Percentiles rank a stretch among this genome's conserved stretches.
phyloP scores from a whole-genome alignment of 805 yeast species.

The Lachancea waltii region DNA sequence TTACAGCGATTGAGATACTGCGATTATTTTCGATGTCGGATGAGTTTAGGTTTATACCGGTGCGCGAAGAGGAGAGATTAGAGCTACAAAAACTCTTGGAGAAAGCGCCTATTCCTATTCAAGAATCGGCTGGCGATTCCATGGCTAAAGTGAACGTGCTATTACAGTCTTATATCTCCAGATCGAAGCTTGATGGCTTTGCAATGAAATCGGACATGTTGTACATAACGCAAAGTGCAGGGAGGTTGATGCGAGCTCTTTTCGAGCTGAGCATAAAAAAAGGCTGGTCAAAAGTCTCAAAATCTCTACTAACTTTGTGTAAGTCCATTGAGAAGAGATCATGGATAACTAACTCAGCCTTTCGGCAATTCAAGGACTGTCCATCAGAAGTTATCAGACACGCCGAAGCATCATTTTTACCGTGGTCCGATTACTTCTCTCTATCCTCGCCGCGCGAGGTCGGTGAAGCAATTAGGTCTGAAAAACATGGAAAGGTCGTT shows the following conservation, averaged over 20 bases:
- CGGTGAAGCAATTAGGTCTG: slow-evolving; percentile 73
- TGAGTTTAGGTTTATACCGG: slow-evolving; percentile 79
- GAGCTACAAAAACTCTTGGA: slow-evolving; percentile 67
- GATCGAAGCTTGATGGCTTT: slow-evolving; percentile 72
- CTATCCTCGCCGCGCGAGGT: slow-evolving; percentile 65
- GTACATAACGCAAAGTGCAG: slow-evolving; percentile 88
- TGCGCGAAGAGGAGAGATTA: slow-evolving; percentile 75
- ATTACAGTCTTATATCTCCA: slow-evolving; percentile 81
- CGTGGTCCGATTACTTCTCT: slow-evolving; percentile 70
- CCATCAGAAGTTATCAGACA: slow-evolving; percentile 65
- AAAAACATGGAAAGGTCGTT: slow-evolving; percentile 53
- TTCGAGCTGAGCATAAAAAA: slow-evolving; percentile 67
- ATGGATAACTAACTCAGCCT: slow-evolving; percentile 83
- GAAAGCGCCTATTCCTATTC: slow-evolving; percentile 80
- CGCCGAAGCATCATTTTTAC: slow-evolving; percentile 73
- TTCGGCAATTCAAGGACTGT: slow-evolving; percentile 72
- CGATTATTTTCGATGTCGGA: slow-evolving; percentile 72
- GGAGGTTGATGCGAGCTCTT: slow-evolving; percentile 79
- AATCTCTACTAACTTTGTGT: slow-evolving; percentile 53
- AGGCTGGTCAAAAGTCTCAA: slow-evolving; percentile 64
- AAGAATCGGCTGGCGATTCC: slow-evolving; percentile 63
- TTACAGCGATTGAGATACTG: slow-evolving; percentile 66
- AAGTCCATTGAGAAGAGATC: slow-evolving; percentile 73
- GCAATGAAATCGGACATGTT: slow-evolving; percentile 91
- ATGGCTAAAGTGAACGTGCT: slow-evolving; percentile 72